A percentile compares a stretch with the other conserved stretches of the same genome.
These are phyloP conservation scores for Aspergillus affinis DNA, from an alignment of 495 filamentous ascomycete species.

Conservation along the genomic window DNA sequence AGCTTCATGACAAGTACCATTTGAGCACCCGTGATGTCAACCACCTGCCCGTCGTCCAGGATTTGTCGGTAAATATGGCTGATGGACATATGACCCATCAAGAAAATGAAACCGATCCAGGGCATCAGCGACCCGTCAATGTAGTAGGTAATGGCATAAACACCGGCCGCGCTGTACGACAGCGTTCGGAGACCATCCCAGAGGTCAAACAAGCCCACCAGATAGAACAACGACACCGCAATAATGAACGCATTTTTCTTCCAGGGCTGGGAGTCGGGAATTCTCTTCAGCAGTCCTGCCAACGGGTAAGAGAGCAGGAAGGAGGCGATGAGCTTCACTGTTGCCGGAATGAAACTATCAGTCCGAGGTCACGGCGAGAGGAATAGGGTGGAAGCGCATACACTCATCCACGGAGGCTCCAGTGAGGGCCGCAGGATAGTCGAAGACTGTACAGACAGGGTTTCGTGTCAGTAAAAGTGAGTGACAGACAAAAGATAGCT, in stretches of 20 bases:
- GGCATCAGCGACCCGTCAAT: conserved; percentile 94
- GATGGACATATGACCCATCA: conserved; percentile 94
- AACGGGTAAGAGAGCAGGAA: conserved; percentile 94
- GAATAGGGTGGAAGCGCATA: conserved; percentile 41
- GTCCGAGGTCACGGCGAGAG: conserved; percentile 4
- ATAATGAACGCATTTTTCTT: conserved; percentile 91
- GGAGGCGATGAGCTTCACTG: conserved; percentile 91
- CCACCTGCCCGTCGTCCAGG: conserved; percentile 55
- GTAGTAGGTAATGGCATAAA: conserved; percentile 82
- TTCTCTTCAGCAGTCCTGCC: conserved; percentile 82
- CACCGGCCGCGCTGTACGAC: conserved; percentile 70
- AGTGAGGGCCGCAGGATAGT: conserved; percentile 58
- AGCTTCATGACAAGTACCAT: conserved; percentile 99
- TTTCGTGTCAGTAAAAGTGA: conserved; percentile 4
- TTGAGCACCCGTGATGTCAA: conserved; percentile 95
- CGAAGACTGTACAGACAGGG: conserved; percentile 58
- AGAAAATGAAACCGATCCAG: conserved; percentile 90
- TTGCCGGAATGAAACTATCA: conserved; percentile 14
- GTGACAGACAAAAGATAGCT: conserved; percentile 22
- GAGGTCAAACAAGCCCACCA: conserved; percentile 91
- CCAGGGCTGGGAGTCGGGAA: conserved; percentile 81
- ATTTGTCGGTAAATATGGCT: conserved; percentile 84
- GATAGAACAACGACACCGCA: conserved; percentile 78
- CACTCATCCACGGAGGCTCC: conserved; percentile 86
- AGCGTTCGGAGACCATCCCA: conserved; percentile 85